Evolutionary conservation across 2,329 filamentous ascomycete genomes (phyloP).

Genomic region (Ceratocystis alfenasii): DNA sequence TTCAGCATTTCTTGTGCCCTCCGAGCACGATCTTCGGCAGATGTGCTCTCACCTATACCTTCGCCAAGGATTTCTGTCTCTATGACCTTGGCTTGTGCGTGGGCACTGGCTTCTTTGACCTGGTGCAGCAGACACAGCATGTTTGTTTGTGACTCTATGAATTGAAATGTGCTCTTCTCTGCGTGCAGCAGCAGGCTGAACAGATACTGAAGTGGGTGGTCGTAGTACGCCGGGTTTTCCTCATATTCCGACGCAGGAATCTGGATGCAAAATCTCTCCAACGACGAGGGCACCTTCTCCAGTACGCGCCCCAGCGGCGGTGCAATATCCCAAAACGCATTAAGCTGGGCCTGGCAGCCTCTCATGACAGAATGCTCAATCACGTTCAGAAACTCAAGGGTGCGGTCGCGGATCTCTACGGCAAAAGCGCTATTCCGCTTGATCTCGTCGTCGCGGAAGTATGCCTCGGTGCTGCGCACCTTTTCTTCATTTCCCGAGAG

Average conservation of each 20-base stretch:
- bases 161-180: slow-evolving; percentile 88
- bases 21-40: slow-evolving; percentile 29
- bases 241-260: slow-evolving; percentile 69
- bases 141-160: slow-evolving; percentile 90
- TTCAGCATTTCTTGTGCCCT: slow-evolving; percentile 44
- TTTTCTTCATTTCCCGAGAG: slow-evolving; percentile 67
- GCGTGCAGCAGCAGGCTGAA: slow-evolving; percentile 75
- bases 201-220: slow-evolving; percentile 80
- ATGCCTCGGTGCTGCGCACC: slow-evolving; percentile 61
- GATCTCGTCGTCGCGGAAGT: slow-evolving; percentile 68
- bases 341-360: slow-evolving; percentile 82
- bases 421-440: slow-evolving; percentile 62
- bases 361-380: slow-evolving; percentile 76
- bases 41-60: slow-evolving; percentile 29
- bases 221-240: slow-evolving; percentile 72
- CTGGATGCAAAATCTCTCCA: slow-evolving; percentile 54
- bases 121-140: slow-evolving; percentile 82
- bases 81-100: slow-evolving; percentile 53
- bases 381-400: slow-evolving; percentile 62
- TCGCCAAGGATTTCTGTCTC: slow-evolving; percentile 44
- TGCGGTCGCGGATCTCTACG: slow-evolving; percentile 58
- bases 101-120: slow-evolving; percentile 67
- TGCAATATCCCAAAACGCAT: slow-evolving; percentile 95
- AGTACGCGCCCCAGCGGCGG: slow-evolving; percentile 67
- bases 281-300: slow-evolving; percentile 58